Conservation (phyloP, 108 stramenopile species). For the Pelagomonas calceolata region DNA sequence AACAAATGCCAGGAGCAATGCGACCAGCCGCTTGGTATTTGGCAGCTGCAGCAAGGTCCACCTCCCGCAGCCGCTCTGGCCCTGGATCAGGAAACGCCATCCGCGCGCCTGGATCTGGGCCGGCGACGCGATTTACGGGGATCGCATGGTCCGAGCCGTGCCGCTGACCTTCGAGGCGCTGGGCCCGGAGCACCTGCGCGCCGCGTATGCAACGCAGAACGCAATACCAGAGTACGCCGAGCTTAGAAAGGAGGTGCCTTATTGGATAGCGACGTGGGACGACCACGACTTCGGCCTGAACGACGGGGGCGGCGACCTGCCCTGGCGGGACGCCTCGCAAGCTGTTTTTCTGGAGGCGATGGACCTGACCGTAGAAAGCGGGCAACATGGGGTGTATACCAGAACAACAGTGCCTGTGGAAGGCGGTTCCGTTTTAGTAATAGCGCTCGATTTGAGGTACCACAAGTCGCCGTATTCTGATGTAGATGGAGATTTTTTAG, state of each 20-base stretch:
- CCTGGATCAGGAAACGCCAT: background rate
- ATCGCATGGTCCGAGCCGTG: background rate
- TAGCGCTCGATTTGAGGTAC: background rate
- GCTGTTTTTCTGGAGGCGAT: slow-evolving; percentile 4
- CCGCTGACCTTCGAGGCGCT: background rate
- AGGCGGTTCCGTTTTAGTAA: background rate
- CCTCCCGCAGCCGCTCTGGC: slow-evolving; percentile 14
- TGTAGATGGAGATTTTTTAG: slow-evolving; percentile 7
- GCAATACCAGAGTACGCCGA: slow-evolving; percentile 1
- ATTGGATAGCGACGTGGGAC: slow-evolving; percentile 12
- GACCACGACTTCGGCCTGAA: slow-evolving; percentile 21
- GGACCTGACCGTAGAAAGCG: background rate
- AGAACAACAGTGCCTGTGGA: no score
- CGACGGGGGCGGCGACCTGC: slow-evolving; percentile 1
- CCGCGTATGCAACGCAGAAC: background rate
- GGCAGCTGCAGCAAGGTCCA: slow-evolving; percentile 8
- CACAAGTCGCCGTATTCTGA: background rate
- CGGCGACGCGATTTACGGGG: slow-evolving; percentile 12
- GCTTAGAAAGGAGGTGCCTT: background rate
- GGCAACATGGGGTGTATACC: background rate
- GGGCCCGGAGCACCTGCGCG: background rate
- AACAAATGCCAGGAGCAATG: no score
- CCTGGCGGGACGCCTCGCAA: slow-evolving; percentile 3
- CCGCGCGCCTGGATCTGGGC: slow-evolving; percentile 16
- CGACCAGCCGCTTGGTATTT: background rate